Conservation (phyloP, 108 stramenopile species). For the Skeletonema potamos region DNA sequence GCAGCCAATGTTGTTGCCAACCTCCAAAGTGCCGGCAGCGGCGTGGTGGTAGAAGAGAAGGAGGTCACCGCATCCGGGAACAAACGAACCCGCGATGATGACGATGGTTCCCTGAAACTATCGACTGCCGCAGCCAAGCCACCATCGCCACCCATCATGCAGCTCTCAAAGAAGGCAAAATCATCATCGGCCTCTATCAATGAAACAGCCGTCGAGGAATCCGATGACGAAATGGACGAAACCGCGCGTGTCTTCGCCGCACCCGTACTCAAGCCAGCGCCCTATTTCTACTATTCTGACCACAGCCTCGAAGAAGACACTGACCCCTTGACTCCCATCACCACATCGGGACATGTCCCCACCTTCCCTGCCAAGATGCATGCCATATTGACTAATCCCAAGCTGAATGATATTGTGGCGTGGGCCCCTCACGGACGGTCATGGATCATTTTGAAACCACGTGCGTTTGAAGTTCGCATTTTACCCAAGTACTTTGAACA, state of each 20-base stretch:
- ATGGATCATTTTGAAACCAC: constrained; percentile 70
- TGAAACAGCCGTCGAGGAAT: neutral
- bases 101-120: neutral
- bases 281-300: constrained; percentile 66
- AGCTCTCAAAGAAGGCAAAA: neutral
- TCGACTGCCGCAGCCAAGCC: too few relatives aligned
- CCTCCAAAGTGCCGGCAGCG: neutral
- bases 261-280: constrained; percentile 33
- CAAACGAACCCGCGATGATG: neutral
- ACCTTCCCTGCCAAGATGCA: constrained; percentile 83
- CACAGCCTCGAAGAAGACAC: constrained; percentile 51
- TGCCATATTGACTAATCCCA: constrained; percentile 59
- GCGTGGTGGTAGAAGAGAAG: neutral
- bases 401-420: constrained; percentile 54
- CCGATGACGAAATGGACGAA: constrained; percentile 7
- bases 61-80: neutral
- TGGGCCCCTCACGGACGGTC: constrained; percentile 80
- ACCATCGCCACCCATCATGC: neutral
- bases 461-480: constrained; percentile 63
- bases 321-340: constrained; percentile 67
- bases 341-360: constrained; percentile 59
- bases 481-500: constrained; percentile 73
- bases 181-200: neutral
- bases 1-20: neutral
- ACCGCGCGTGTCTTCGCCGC: constrained; percentile 13